A percentile compares a stretch with the other conserved stretches of the same genome.
Evolutionary conservation across 768 basidiomycete genomes (phyloP).

Genomic region (Coprinopsis cinerea): DNA sequence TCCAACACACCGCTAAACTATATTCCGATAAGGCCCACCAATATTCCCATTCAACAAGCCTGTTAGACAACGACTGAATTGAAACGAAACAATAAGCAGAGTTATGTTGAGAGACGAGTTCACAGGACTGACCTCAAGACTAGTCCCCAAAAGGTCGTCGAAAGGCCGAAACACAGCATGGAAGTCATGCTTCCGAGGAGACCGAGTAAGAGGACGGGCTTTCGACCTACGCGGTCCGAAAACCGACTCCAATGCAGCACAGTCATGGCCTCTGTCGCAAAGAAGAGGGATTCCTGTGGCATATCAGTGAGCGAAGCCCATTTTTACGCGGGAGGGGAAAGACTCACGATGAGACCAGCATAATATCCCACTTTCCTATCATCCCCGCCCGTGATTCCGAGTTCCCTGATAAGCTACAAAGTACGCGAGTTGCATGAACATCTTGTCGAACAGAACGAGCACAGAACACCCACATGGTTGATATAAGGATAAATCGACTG

Average conservation of each 20-base stretch:
- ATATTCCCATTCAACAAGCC: constrained; percentile 56
- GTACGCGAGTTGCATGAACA: no score
- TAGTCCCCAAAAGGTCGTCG: constrained; percentile 35
- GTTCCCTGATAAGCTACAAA: constrained; percentile 39
- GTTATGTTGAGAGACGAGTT: no score
- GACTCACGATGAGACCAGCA: constrained; percentile 40
- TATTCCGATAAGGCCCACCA: constrained; percentile 23
- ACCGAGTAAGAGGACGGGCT: constrained; percentile 42
- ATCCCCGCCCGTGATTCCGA: constrained; percentile 46
- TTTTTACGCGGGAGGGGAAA: neutral
- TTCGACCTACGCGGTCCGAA: constrained; percentile 45
- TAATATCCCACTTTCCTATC: constrained; percentile 51
- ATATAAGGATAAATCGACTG: constrained; percentile 50
- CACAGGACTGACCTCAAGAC: constrained; percentile 39
- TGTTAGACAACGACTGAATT: constrained; percentile 39
- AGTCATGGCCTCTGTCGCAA: constrained; percentile 39
- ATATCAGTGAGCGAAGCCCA: neutral
- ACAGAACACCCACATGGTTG: constrained; percentile 33
- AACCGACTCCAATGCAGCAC: constrained; percentile 47
- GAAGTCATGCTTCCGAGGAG: constrained; percentile 39
- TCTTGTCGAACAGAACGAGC: neutral
- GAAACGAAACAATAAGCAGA: neutral
- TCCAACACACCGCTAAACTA: neutral
- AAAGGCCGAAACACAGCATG: constrained; percentile 46
- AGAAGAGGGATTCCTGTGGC: constrained; percentile 47